Percentiles rank a stretch among this genome's conserved stretches.
These are phyloP conservation scores for Lagenaria siceraria DNA, from an alignment of 306 rosid species.

Conservation along the genomic window DNA sequence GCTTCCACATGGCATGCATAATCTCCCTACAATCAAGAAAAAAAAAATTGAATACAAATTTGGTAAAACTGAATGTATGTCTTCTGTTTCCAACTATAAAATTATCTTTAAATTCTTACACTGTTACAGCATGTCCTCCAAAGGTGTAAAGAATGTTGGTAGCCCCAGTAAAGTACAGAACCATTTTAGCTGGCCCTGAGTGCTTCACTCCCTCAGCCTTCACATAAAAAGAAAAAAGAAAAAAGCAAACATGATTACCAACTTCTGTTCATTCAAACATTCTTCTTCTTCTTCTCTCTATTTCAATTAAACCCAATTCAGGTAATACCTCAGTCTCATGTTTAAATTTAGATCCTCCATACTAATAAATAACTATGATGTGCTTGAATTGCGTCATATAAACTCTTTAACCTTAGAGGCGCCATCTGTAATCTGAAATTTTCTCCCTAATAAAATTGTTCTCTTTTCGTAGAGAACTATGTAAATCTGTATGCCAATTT, in stretches of 20 bases:
- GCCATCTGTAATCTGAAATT: no score
- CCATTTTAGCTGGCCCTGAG: constrained; percentile 80
- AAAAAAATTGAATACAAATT: neutral
- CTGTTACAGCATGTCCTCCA: constrained; percentile 99
- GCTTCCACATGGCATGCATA: constrained; percentile 99
- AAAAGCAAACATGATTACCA: neutral
- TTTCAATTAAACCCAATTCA: neutral
- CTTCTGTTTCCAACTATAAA: neutral
- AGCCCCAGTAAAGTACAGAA: constrained; percentile 93
- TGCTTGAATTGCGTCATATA: no score
- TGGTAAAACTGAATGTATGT: neutral
- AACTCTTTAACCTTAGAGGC: no score
- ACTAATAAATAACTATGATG: neutral
- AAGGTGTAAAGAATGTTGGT: constrained; percentile 97
- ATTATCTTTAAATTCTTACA: constrained; percentile 32
- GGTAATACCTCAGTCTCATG: neutral
- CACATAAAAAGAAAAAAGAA: neutral
- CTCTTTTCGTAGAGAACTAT: no score
- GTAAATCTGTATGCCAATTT: no score
- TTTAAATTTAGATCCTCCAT: neutral
- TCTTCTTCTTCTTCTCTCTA: neutral
- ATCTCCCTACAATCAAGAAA: constrained; percentile 49
- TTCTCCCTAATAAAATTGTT: no score
- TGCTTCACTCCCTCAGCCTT: constrained; percentile 91
- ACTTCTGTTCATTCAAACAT: neutral